These are phyloP conservation scores for Globisporangium iwayamae DNA, from an alignment of 352 stramenopile genomes.

Conservation along the genomic window DNA sequence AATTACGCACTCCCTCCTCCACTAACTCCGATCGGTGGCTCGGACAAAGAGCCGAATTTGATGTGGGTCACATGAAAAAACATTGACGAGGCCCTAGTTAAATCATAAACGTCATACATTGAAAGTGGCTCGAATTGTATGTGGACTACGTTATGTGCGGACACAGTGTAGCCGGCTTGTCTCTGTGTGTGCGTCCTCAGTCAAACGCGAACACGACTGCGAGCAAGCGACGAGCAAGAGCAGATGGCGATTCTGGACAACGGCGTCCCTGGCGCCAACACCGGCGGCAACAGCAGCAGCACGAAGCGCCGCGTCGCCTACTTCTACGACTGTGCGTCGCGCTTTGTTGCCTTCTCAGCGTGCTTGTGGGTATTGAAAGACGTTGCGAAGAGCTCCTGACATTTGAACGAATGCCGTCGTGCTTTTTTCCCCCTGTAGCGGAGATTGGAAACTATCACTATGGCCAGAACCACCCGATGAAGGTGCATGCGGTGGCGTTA, in stretches of 20 bases:
- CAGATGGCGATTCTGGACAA: conserved; percentile 20
- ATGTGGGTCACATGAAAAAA: no score
- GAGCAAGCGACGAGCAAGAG: background rate
- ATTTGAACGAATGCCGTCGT: background rate
- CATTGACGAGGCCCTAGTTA: no score
- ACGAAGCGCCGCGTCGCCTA: conserved; percentile 85
- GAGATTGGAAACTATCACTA: conserved; percentile 99
- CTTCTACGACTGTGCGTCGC: conserved; percentile 81
- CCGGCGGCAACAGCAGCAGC: conserved; percentile 20
- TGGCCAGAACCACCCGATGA: conserved; percentile 92
- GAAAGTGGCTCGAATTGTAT: background rate
- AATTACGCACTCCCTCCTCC: conserved; percentile 4
- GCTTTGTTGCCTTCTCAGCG: background rate
- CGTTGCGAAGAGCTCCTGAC: background rate
- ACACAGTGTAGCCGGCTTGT: background rate
- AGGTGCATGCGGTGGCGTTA: conserved; percentile 31
- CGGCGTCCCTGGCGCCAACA: conserved; percentile 6
- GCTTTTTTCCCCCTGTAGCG: conserved; percentile 37
- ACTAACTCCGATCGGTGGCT: conserved; percentile 1
- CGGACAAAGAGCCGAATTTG: no score
- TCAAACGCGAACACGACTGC: background rate
- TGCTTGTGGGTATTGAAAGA: no score
- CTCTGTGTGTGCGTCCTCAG: conserved; percentile 1
- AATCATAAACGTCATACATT: no score
- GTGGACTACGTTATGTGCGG: background rate